Conservation (phyloP, 352 stramenopile species). For the Aphanomyces astaci region DNA sequence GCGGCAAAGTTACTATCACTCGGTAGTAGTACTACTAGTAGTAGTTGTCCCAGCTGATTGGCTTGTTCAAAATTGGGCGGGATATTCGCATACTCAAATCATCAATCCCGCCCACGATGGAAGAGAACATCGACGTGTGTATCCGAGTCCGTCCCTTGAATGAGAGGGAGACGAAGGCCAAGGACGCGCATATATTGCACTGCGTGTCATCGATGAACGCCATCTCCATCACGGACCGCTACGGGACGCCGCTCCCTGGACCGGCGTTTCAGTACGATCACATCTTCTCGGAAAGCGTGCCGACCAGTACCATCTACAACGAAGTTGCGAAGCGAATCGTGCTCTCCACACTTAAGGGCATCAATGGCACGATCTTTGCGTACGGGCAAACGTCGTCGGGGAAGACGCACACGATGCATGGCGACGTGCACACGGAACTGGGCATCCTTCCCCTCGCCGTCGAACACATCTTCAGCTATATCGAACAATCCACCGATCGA, state of each 20-base stretch:
- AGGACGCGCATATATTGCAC: slow-evolving; percentile 42
- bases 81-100: not conserved
- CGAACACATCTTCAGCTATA: slow-evolving; percentile 89
- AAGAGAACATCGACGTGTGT: slow-evolving; percentile 73
- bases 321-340: slow-evolving; percentile 63
- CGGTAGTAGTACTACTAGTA: not conserved
- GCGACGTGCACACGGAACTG: slow-evolving; percentile 32
- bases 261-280: slow-evolving; percentile 78
- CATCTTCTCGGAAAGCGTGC: slow-evolving; percentile 51
- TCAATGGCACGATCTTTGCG: slow-evolving; percentile 89
- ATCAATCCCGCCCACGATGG: not conserved
- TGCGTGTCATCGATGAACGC: slow-evolving; percentile 37
- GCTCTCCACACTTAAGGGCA: slow-evolving; percentile 53
- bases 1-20: not conserved
- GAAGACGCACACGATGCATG: slow-evolving; percentile 98
- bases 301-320: slow-evolving; percentile 51
- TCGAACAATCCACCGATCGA: slow-evolving; percentile 67
- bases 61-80: slow-evolving; percentile 7
- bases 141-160: slow-evolving; percentile 75
- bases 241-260: slow-evolving; percentile 42
- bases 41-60: not conserved
- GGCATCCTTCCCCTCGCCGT: slow-evolving; percentile 90
- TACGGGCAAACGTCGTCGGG: slow-evolving; percentile 94
- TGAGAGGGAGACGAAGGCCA: slow-evolving; percentile 44
- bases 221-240: slow-evolving; percentile 48